Evolutionary conservation across 768 basidiomycete species (phyloP).

Genomic region (Chalciporus sphaerocephalus): DNA sequence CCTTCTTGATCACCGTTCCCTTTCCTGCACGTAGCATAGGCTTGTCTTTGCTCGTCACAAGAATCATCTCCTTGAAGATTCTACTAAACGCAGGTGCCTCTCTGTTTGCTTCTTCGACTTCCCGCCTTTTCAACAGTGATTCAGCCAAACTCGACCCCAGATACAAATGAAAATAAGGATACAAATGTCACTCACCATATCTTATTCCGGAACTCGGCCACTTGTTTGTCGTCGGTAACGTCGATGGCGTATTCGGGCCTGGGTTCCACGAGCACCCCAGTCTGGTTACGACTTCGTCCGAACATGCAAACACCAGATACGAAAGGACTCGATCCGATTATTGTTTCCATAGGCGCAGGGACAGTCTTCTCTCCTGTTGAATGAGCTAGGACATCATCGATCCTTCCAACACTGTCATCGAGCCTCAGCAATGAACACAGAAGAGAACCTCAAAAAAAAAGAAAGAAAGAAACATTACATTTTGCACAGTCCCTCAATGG

Average conservation of each 20-base stretch:
- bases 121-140: constrained; percentile 22
- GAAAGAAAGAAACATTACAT: constrained; percentile 28
- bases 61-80: constrained; percentile 52
- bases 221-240: constrained; percentile 21
- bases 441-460: background rate
- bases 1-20: constrained; percentile 42
- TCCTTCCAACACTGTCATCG: constrained; percentile 35
- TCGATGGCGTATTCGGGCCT: constrained; percentile 33
- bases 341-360: constrained; percentile 32
- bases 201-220: constrained; percentile 33
- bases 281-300: constrained; percentile 30
- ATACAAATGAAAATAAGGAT: background rate
- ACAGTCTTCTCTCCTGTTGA: constrained; percentile 33
- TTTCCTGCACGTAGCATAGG: constrained; percentile 45
- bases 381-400: constrained; percentile 33
- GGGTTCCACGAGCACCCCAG: constrained; percentile 32
- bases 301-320: constrained; percentile 38
- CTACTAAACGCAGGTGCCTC: constrained; percentile 38
- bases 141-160: background rate
- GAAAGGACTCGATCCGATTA: constrained; percentile 17
- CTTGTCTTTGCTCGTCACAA: constrained; percentile 39
- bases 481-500: constrained; percentile 39
- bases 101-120: constrained; percentile 41
- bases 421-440: background rate
- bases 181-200: constrained; percentile 31